phyloP scores from a whole-genome alignment of 2,329 filamentous ascomycete species.

The Diaporthe sp. region DNA sequence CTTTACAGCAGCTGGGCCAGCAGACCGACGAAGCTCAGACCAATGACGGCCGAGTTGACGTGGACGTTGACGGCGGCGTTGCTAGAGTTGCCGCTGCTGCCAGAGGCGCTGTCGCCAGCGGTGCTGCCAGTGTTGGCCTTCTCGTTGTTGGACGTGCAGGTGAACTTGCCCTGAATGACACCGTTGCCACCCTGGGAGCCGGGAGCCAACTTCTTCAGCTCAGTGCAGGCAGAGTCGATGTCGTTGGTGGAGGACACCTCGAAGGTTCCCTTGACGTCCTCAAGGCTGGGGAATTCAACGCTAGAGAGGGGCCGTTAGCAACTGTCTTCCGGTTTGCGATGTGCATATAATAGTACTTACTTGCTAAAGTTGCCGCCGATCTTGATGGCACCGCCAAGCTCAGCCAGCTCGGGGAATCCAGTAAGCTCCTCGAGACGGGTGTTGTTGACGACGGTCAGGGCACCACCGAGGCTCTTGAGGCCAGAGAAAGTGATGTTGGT shows the following conservation, averaged over 20 bases:
- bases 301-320: slow-evolving; percentile 62
- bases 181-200: slow-evolving; percentile 55
- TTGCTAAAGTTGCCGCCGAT: slow-evolving; percentile 86
- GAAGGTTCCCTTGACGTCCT: slow-evolving; percentile 79
- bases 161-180: slow-evolving; percentile 62
- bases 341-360: slow-evolving; percentile 66
- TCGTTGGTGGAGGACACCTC: slow-evolving; percentile 76
- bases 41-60: slow-evolving; percentile 63
- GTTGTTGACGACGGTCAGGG: slow-evolving; percentile 92
- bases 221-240: slow-evolving; percentile 67
- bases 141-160: slow-evolving; percentile 65
- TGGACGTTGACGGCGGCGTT: slow-evolving; percentile 59
- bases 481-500: slow-evolving; percentile 82
- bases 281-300: slow-evolving; percentile 76
- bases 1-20: slow-evolving; percentile 67
- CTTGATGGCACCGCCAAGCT: slow-evolving; percentile 84
- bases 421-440: slow-evolving; percentile 75
- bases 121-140: slow-evolving; percentile 65
- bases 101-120: slow-evolving; percentile 50
- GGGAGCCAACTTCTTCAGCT: slow-evolving; percentile 62
- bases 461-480: slow-evolving; percentile 79
- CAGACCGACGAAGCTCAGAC: slow-evolving; percentile 61
- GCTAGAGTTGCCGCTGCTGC: slow-evolving; percentile 46
- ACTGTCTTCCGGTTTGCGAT: not conserved
- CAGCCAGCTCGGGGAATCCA: slow-evolving; percentile 77